Evolutionary conservation across 208 protist genomes (phyloP).

Genomic region (Wallacemonas sp.): DNA sequence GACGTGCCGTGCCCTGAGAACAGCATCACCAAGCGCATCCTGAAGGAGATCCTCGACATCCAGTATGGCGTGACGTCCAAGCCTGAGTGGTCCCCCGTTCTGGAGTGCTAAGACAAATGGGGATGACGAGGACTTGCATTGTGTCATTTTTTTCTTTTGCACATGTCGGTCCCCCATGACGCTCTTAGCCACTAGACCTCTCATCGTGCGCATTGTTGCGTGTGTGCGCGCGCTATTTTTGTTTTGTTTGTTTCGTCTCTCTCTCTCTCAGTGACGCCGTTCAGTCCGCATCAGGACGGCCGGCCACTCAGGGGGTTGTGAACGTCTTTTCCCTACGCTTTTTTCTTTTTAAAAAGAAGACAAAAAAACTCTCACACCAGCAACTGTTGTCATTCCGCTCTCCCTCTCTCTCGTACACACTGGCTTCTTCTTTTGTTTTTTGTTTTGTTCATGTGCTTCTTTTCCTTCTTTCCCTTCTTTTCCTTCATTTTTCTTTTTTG

Average conservation of each 20-base stretch:
- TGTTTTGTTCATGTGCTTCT: not conserved
- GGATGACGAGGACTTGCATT: not conserved
- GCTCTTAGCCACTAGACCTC: not conserved
- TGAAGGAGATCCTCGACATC: constrained; percentile 58
- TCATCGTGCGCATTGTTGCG: not conserved
- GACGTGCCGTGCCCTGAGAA: constrained; percentile 42
- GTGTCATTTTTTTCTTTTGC: constrained; percentile 2
- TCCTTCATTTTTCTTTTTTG: constrained; percentile 12
- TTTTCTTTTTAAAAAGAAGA: not conserved
- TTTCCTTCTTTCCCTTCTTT: constrained; percentile 4
- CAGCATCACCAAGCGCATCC: constrained; percentile 49
- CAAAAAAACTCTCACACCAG: no score
- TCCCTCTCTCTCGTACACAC: no score
- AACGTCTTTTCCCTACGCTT: not conserved
- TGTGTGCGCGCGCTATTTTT: not conserved
- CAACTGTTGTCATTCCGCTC: no score
- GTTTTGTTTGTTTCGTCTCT: constrained; percentile 3
- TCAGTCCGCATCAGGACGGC: no score
- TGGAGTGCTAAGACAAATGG: constrained; percentile 15
- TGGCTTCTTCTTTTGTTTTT: no score
- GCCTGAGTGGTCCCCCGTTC: constrained; percentile 39
- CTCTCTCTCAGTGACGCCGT: no score
- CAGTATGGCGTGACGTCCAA: constrained; percentile 60
- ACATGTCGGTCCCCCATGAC: not conserved
- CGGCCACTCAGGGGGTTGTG: no score